Evolutionary conservation across 2,329 filamentous ascomycete genomes (phyloP), one percentile per base, ranked within the genome.

Genomic region (Ceratocystis colombiana): DNA sequence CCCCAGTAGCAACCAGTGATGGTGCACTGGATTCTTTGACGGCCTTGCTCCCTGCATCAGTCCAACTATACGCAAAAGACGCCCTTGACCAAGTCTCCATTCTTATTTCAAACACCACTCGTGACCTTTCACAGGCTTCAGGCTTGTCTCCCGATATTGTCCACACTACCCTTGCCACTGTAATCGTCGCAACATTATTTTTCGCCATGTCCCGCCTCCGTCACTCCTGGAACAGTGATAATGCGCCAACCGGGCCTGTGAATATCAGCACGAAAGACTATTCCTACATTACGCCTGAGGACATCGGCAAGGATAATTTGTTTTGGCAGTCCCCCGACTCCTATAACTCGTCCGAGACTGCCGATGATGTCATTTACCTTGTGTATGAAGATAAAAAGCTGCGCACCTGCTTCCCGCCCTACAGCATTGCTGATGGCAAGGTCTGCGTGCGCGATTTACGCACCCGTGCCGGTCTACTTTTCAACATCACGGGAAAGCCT

Each of bases 211-310:
- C 79, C 73, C 77, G 80, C 71, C 83, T 79, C 73, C 78, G 79
- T 69, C 82, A 79, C 77, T 77, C 77, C 8, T 67, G 62, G 72
- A 72, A 76, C 68, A 74, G 77, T 46, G 77, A 77, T 59, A 77
- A 61, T 50, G 79, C 53, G 75, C 80, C 62, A 45, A 45, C 22
- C 25, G 66, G 61, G 12, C 64, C 66, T 8, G 45, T 85, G 41
- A 80, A 85, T 70, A 85, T 92, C 68, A 88, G 84, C 71, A 87
- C 90, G 70, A 83, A 87, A 44, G 88, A 92, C 76, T 93, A 86
- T 74, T 87, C 84, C 73, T 92, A 93, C 77, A 91, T 92, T 73
- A 90, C 88, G n/a, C 85, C 86, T 33, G 84, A 89, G 71, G 88
- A 92, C 71, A 75, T 91, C 48, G 79, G 83, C 68, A 75, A 33